Base-by-base conservation (phyloP, 371 early-diverging fungal species). In the Parasitella parasitica region DNA sequence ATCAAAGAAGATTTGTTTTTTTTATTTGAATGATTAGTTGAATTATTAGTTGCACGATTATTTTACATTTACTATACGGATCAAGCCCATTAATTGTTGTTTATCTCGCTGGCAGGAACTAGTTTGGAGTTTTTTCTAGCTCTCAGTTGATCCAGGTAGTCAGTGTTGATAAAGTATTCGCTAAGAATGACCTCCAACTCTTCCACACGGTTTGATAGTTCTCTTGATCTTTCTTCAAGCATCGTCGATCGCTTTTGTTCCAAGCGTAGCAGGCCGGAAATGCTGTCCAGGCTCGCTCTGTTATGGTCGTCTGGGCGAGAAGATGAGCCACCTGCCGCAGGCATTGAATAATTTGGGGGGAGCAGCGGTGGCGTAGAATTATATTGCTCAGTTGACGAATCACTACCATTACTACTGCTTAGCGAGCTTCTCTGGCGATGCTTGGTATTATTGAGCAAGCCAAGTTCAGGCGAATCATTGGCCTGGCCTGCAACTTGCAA, bases 81-180 rank as follows among this genome's bases (percentile, higher is more conserved):
- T 32, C 32, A 32, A 32, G n/a, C 11, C 32, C 32, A 32, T 32
- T 32, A 32, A 1, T 1, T 1, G 13, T 50, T 22, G 16, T n/a
- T 8, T 50, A 15, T 28, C 2, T n/a, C 16, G 7, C 11, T 16
- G 22, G 50, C 16, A 50, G 50, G 18, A 6, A 30, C 3, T 22
- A 34, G 12, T 15, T 54, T 36, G 6, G 60, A 28, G 15, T 56
- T 61, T 34, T 28, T 50, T 55, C 59, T 54, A 24, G 22, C 48
- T 22, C 76, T 62, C 37, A 71, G 24, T 20, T 71, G 64, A 46
- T 77, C 78, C 27, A 77, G 38, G 48, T 73, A 75, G 6, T 65
- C 65, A 0, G 75, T 77, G 43, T 77, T 71, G 32, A 77, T 70
- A 54, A 75, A 77, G 51, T 77, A 77, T 20, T 70, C 64, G 3